Conservation (phyloP, 495 filamentous ascomycete species). For the Penicillium manginii region DNA sequence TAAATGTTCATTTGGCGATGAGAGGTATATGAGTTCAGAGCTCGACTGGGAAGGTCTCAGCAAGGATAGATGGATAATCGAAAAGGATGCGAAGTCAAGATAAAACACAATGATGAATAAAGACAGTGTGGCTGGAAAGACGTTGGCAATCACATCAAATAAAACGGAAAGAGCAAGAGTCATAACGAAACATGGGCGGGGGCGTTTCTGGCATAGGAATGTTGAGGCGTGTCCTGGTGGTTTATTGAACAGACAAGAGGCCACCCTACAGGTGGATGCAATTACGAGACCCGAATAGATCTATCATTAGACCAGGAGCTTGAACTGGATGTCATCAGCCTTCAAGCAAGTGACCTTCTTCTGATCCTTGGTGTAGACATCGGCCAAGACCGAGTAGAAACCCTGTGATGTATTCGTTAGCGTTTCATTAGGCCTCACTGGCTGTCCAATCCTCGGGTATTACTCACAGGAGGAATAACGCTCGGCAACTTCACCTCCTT, state of each 20-base stretch:
- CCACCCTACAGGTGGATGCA: constrained; percentile 23
- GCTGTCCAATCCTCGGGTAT: no score
- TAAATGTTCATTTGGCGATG: background rate
- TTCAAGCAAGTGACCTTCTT: constrained; percentile 81
- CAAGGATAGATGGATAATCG: constrained; percentile 5
- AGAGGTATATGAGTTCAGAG: constrained; percentile 13
- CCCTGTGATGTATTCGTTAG: constrained; percentile 56
- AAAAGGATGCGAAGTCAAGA: constrained; percentile 13
- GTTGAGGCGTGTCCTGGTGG: constrained; percentile 1
- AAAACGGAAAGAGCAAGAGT: constrained; percentile 18
- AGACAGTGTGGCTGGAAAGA: constrained; percentile 11
- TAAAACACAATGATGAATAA: constrained; percentile 9
- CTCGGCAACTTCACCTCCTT: constrained; percentile 86
- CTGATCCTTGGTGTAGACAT: constrained; percentile 73
- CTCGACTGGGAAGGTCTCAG: background rate
- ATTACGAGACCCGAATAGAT: background rate
- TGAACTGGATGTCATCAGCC: constrained; percentile 53
- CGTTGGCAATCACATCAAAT: background rate
- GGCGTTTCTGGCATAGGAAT: constrained; percentile 14
- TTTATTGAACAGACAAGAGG: constrained; percentile 10
- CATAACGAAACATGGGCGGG: constrained; percentile 24
- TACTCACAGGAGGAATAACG: constrained; percentile 84
- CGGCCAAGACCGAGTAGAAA: constrained; percentile 83
- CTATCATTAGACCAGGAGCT: constrained; percentile 8
- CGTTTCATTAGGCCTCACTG: background rate